phyloP scores from a whole-genome alignment of 768 basidiomycete genomes.

The Gloeopeniophorella convolvens region DNA sequence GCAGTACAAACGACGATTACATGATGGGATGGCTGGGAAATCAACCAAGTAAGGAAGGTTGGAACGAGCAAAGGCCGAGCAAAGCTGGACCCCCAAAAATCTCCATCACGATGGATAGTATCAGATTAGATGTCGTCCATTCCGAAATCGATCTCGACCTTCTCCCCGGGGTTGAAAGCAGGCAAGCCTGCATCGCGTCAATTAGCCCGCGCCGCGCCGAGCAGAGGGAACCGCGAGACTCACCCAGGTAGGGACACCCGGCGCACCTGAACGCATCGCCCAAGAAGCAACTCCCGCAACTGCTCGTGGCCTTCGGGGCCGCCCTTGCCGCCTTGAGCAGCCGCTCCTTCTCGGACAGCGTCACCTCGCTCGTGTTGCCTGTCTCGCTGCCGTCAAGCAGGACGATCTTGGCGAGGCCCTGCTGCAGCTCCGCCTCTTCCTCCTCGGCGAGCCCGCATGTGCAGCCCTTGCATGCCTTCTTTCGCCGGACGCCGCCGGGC shows the following conservation, averaged over 20 bases:
- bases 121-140: conserved; percentile 82
- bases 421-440: conserved; percentile 71
- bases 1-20: background rate
- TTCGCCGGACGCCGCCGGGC: conserved; percentile 51
- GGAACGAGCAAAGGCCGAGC: too few relatives aligned
- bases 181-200: conserved; percentile 68
- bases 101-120: too few relatives aligned
- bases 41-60: too few relatives aligned
- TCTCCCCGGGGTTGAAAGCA: conserved; percentile 97
- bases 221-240: conserved; percentile 28
- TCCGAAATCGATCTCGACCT: conserved; percentile 84
- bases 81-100: too few relatives aligned
- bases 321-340: conserved; percentile 58
- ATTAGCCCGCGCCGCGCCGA: conserved; percentile 1
- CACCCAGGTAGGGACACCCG: conserved; percentile 93
- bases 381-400: conserved; percentile 57
- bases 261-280: conserved; percentile 98
- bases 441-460: conserved; percentile 94
- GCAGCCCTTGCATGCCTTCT: conserved; percentile 94
- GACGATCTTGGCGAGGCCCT: conserved; percentile 48
- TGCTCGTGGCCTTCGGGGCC: conserved; percentile 86
- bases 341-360: conserved; percentile 56
- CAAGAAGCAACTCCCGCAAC: conserved; percentile 95
- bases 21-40: background rate
- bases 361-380: conserved; percentile 53